Base-by-base conservation (phyloP, 495 filamentous ascomycete genomes). In the Aspergillus haitiensis region DNA sequence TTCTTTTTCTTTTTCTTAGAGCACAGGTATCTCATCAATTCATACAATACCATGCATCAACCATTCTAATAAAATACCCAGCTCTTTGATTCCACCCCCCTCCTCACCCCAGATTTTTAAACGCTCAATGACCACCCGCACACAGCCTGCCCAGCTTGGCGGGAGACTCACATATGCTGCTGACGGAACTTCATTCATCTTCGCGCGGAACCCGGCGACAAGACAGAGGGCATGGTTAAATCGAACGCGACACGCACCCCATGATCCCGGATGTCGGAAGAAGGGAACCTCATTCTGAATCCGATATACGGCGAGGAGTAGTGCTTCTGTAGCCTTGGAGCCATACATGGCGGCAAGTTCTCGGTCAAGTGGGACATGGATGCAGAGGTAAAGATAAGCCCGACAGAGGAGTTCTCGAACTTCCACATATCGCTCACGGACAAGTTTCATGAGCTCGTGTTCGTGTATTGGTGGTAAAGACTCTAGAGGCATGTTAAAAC, bases 341-440 rank as follows among this genome's bases (percentile, higher is more conserved):
- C 68, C 67, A 42, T 67, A 67, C 47, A 55, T 15, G 1, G 48
- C 58, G 13, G 63, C 63, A 31, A 66, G 64, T 9, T 63, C 63
- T 21, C 53, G 56, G 15, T 67, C 61, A 0, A 71, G 58, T 12
- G 58, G 58, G 27, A 60, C 58, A 52, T 71, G 68, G 18, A 71
- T 65, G 32, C 68, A 71, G 33, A 75, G 68, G 52, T 75, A 74
- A 21, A 75, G 65, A 55, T 74, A 71, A 12, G 72, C 72, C 4
- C 73, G 67, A 32, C 72, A 75, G 13, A 75, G 67, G n/a, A 75
- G 61, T 39, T 73, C 70, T 40, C 71, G 73, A 42, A 73, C 72
- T 57, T 75, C 73, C 27, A 75, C 69, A 42, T 73, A 75, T 50
- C 73, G 65, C 37, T 75, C 71, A 35, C 72, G 70, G 27, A 66